Evolutionary conservation across 345 rosid genomes (phyloP).

Genomic region (Nephelium lappaceum): DNA sequence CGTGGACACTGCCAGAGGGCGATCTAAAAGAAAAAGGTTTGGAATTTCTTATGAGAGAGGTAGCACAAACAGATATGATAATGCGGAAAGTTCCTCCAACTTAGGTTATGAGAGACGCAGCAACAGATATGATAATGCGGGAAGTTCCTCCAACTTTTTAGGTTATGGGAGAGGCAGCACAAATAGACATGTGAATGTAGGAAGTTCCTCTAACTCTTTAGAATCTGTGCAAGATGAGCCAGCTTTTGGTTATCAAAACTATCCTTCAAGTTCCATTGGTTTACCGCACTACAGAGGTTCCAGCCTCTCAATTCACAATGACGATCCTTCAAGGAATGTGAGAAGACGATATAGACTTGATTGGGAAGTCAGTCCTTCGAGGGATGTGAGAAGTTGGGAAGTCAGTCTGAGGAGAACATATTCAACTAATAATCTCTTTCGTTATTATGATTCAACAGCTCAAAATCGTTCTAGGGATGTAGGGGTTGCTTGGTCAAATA

Average conservation of each 20-base stretch:
- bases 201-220: slow-evolving; percentile 33
- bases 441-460: not conserved
- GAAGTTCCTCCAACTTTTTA: slow-evolving; percentile 31
- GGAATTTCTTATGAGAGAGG: slow-evolving; percentile 22
- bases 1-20: slow-evolving; percentile 24
- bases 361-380: not conserved
- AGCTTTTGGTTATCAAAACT: slow-evolving; percentile 21
- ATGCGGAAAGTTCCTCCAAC: slow-evolving; percentile 38
- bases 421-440: slow-evolving; percentile 4
- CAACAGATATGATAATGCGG: slow-evolving; percentile 24
- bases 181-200: slow-evolving; percentile 23
- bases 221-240: slow-evolving; percentile 20
- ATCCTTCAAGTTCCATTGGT: slow-evolving; percentile 23
- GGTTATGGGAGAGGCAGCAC: slow-evolving; percentile 24
- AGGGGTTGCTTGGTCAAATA: not conserved
- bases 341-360: slow-evolving; percentile 18
- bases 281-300: slow-evolving; percentile 19
- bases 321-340: slow-evolving; percentile 20
- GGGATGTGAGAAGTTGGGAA: slow-evolving; percentile 29
- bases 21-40: slow-evolving; percentile 30
- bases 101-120: slow-evolving; percentile 23
- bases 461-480: slow-evolving; percentile 8
- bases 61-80: slow-evolving; percentile 18
- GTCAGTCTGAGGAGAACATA: slow-evolving; percentile 4
- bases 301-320: slow-evolving; percentile 15